phyloP scores from a whole-genome alignment of 2,329 filamentous ascomycete species.

The Camillea tinctor region DNA sequence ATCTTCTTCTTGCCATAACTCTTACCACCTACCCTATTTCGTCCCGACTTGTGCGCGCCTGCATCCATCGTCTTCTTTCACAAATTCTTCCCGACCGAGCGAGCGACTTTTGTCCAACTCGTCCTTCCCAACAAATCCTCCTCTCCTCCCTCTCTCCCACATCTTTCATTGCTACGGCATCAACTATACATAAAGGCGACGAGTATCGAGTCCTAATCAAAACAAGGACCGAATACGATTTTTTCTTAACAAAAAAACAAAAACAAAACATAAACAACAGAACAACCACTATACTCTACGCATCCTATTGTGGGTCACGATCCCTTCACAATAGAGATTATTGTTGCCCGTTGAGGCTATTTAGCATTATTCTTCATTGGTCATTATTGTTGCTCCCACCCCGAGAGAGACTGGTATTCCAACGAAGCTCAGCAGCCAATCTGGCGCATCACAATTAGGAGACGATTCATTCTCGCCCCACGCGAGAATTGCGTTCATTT shows the following conservation, averaged over 20 bases:
- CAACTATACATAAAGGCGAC: constrained; percentile 17
- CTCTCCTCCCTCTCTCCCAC: constrained; percentile 7
- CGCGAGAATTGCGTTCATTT: constrained; percentile 19
- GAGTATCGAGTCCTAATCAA: constrained; percentile 20
- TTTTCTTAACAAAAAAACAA: no score
- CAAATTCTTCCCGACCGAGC: not conserved
- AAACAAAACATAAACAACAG: constrained; percentile 13
- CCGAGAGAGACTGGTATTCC: constrained; percentile 7
- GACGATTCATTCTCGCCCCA: constrained; percentile 29
- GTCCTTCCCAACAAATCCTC: constrained; percentile 1
- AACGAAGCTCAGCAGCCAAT: constrained; percentile 25
- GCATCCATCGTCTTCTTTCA: not conserved
- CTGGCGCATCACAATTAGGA: constrained; percentile 28
- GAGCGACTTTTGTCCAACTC: not conserved
- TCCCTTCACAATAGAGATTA: constrained; percentile 5
- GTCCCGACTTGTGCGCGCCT: not conserved
- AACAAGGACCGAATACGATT: constrained; percentile 16
- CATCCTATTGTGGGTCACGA: constrained; percentile 12
- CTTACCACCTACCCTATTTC: not conserved
- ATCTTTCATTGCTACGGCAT: constrained; percentile 16
- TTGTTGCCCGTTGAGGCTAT: constrained; percentile 15
- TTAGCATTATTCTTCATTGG: constrained; percentile 14
- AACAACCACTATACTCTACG: no score
- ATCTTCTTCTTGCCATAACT: not conserved
- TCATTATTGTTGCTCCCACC: constrained; percentile 3